Conservation (phyloP, 2,329 filamentous ascomycete genomes). For the Curvularia spicifera region DNA sequence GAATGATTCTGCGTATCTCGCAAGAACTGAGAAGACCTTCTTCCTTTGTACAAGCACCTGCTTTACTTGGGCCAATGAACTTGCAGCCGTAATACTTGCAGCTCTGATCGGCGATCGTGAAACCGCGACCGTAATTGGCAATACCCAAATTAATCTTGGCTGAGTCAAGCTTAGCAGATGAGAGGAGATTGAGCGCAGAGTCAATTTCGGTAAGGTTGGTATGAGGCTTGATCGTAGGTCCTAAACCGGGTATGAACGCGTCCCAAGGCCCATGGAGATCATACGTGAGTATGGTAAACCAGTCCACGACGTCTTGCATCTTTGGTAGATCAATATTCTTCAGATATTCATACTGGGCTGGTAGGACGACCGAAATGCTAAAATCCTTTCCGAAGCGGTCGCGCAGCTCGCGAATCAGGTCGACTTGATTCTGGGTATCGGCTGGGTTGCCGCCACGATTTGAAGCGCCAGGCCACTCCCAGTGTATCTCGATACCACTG, state of each 20-base stretch:
- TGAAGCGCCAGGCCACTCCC: conserved; percentile 46
- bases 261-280: conserved; percentile 51
- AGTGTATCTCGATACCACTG: conserved; percentile 56
- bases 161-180: conserved; percentile 53
- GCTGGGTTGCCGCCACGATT: conserved; percentile 13
- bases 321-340: conserved; percentile 35
- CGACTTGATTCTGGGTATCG: conserved; percentile 41
- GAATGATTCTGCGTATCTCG: conserved; percentile 49
- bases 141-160: conserved; percentile 54
- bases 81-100: conserved; percentile 33
- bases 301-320: conserved; percentile 45
- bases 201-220: conserved; percentile 59
- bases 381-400: conserved; percentile 26
- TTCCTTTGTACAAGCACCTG: conserved; percentile 32
- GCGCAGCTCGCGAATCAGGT: conserved; percentile 33
- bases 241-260: neutral
- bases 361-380: conserved; percentile 35
- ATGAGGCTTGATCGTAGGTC: conserved; percentile 42
- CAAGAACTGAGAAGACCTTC: conserved; percentile 43
- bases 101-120: conserved; percentile 27
- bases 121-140: conserved; percentile 55
- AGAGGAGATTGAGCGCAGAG: conserved; percentile 53
- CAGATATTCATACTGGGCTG: conserved; percentile 38
- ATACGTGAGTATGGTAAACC: conserved; percentile 57
- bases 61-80: conserved; percentile 25